These are phyloP conservation scores for Debaryomyces psychrophilus DNA, from an alignment of 1,139 yeast species.

Conservation along the genomic window DNA sequence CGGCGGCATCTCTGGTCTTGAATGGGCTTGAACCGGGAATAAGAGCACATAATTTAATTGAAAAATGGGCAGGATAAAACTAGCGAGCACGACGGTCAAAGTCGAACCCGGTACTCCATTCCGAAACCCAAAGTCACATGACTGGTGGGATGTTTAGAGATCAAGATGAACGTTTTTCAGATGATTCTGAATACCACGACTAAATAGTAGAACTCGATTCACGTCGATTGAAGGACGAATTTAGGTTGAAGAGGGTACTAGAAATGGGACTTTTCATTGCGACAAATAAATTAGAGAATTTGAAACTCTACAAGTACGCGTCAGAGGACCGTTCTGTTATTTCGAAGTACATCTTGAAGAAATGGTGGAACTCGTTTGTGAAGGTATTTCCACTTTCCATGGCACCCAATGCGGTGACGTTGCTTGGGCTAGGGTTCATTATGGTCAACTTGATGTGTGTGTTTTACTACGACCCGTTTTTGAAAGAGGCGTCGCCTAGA, in stretches of 20 bases:
- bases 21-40: too few species aligned
- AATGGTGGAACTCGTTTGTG: conserved; percentile 78
- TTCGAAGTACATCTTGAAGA: conserved; percentile 74
- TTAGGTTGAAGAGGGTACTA: background rate
- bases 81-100: too few species aligned
- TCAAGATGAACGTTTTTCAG: background rate
- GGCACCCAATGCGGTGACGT: conserved; percentile 89
- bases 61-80: too few species aligned
- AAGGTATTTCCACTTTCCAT: conserved; percentile 76
- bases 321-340: conserved; percentile 82
- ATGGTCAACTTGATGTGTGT: conserved; percentile 65
- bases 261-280: conserved; percentile 78
- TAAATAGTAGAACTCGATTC: background rate
- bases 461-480: conserved; percentile 72
- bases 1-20: too few species aligned
- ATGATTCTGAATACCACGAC: background rate
- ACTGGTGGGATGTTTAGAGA: background rate
- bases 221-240: background rate
- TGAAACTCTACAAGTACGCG: conserved; percentile 67
- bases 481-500: conserved; percentile 62
- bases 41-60: too few species aligned
- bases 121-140: too few species aligned
- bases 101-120: too few species aligned
- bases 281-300: conserved; percentile 57
- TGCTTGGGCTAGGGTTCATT: conserved; percentile 75